These are phyloP conservation scores for Fraxinus floribunda DNA, from an alignment of 305 asterid genomes.

Conservation along the genomic window DNA sequence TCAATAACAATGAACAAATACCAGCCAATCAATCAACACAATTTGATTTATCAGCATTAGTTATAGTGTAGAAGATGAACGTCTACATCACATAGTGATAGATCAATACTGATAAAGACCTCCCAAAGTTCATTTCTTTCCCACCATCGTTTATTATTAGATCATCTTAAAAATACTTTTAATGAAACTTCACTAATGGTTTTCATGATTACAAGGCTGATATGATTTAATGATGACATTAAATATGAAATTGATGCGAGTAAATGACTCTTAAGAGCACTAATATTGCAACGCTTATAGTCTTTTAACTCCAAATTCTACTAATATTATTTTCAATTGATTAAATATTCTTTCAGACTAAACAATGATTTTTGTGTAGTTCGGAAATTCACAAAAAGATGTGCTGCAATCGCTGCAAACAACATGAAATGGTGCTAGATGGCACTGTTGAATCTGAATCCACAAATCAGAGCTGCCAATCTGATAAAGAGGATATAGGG, in stretches of 20 bases:
- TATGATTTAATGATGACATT: constrained; percentile 10
- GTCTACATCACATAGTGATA: background rate
- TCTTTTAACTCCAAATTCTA: constrained; percentile 15
- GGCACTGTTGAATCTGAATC: constrained; percentile 29
- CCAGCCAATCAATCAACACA: constrained; percentile 9
- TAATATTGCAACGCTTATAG: background rate
- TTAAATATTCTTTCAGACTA: constrained; percentile 12
- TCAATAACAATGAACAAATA: constrained; percentile 5
- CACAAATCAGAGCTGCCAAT: constrained; percentile 30
- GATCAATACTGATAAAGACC: constrained; percentile 16
- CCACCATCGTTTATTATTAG: background rate
- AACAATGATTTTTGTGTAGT: constrained; percentile 39
- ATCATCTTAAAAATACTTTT: background rate
- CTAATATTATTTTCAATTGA: background rate
- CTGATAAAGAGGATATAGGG: constrained; percentile 83
- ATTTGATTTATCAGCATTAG: constrained; percentile 17
- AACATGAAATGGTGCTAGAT: constrained; percentile 36
- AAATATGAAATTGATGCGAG: background rate
- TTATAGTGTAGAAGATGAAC: constrained; percentile 6
- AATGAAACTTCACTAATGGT: background rate
- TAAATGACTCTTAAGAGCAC: background rate
- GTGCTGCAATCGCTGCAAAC: constrained; percentile 74
- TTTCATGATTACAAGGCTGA: background rate
- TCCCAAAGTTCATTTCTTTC: background rate
- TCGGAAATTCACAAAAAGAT: constrained; percentile 93